Percentiles rank a stretch among this genome's conserved stretches.
phyloP scores from a whole-genome alignment of 352 stramenopile species.

The Pythium angustatum region DNA sequence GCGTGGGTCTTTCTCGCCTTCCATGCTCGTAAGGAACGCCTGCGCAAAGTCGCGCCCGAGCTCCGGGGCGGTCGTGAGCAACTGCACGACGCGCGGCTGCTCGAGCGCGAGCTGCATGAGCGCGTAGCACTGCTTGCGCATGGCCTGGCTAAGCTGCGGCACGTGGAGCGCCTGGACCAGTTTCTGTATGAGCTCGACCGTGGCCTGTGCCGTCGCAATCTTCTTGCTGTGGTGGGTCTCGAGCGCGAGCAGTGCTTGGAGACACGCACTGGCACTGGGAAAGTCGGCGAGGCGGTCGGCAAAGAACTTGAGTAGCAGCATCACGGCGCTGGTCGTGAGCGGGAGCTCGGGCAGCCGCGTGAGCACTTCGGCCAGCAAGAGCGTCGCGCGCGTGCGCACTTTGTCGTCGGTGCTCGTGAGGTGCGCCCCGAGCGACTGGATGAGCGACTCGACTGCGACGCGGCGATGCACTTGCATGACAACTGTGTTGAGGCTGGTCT shows the following conservation, averaged over 20 bases:
- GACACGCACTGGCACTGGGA: constrained; percentile 74
- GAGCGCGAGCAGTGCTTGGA: constrained; percentile 75
- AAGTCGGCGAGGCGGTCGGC: constrained; percentile 82
- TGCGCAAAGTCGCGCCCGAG: constrained; percentile 58
- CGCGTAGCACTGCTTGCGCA: constrained; percentile 87
- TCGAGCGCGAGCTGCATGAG: constrained; percentile 72
- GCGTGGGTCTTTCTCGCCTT: constrained; percentile 90
- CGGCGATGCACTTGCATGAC: constrained; percentile 86
- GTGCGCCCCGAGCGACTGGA: constrained; percentile 70
- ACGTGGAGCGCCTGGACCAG: constrained; percentile 70
- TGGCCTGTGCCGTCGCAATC: constrained; percentile 49
- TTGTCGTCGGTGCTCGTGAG: constrained; percentile 83
- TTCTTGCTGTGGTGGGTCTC: constrained; percentile 66
- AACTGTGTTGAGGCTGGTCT: constrained; percentile 87
- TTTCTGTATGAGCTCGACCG: constrained; percentile 63
- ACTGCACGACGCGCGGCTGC: constrained; percentile 58
- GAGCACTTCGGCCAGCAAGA: constrained; percentile 88
- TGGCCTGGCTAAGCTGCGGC: constrained; percentile 77
- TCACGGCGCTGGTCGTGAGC: constrained; percentile 64
- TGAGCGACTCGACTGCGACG: constrained; percentile 76
- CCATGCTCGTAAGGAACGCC: constrained; percentile 81
- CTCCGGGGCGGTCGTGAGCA: constrained; percentile 37
- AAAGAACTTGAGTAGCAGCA: constrained; percentile 85
- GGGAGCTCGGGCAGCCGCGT: constrained; percentile 85
- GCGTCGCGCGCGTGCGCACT: constrained; percentile 70